phyloP scores from a whole-genome alignment of 176 grass and related monocot genomes.

The Rhynchospora tenuis region DNA sequence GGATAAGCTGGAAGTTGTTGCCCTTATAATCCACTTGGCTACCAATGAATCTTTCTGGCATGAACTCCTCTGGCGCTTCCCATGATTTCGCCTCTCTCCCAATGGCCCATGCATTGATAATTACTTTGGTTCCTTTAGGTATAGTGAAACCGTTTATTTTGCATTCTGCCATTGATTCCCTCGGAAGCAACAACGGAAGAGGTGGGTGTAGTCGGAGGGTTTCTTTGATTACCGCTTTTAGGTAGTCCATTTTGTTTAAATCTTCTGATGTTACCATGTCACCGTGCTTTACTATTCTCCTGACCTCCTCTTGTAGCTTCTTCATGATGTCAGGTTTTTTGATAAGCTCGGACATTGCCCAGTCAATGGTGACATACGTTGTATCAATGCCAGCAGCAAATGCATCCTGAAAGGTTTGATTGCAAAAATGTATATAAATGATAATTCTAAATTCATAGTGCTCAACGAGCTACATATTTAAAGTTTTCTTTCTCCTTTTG shows the following conservation, averaged over 20 bases:
- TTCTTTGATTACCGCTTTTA: constrained; percentile 52
- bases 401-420: not conserved
- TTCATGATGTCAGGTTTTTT: constrained; percentile 27
- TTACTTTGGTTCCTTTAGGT: constrained; percentile 25
- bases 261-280: not conserved
- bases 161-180: constrained; percentile 32
- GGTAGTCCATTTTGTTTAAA: constrained; percentile 23
- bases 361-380: constrained; percentile 23
- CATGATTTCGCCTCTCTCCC: constrained; percentile 35
- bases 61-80: constrained; percentile 41
- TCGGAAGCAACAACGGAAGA: constrained; percentile 33
- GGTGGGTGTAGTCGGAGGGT: constrained; percentile 27
- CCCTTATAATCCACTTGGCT: constrained; percentile 45
- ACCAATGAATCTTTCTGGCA: constrained; percentile 34
- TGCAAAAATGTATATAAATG: not conserved
- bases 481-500: not conserved
- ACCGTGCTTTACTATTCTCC: not conserved
- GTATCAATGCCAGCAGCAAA: constrained; percentile 10
- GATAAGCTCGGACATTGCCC: constrained; percentile 56
- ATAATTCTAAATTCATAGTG: not conserved
- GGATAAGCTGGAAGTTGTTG: constrained; percentile 39
- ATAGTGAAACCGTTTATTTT: constrained; percentile 36
- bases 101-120: constrained; percentile 55
- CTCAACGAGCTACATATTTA: not conserved
- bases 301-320: constrained; percentile 27